Base-by-base conservation (phyloP, 208 protist species). In the Herpetomonas muscarum region DNA sequence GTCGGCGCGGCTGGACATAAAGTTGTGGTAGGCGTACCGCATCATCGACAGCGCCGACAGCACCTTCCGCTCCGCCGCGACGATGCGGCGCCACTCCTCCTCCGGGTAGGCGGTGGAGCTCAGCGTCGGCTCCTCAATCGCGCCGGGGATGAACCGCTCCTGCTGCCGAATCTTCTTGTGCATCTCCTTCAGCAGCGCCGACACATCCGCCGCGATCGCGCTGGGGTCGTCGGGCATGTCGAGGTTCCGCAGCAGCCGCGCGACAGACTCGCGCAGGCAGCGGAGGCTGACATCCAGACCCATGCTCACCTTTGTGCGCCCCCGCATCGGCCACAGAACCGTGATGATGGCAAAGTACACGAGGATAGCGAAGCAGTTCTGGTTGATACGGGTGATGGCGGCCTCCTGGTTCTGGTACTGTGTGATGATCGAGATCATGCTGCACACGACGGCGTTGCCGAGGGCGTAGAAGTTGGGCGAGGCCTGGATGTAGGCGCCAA, bases 351-450 rank as follows among this genome's bases (percentile, higher is more conserved):
- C 76, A 63, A 95, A 95, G 68, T 95, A 95, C 51, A 95, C 79
- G 49, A 92, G 69, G 76, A 95, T 95, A 34, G 88, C 85, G 37
- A 95, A 95, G 60, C 84, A 83, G 69, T 95, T 95, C 61, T 95
- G 88, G 56, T 95, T 71, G 60, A 95, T 95, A 67, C 88, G 88
- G 41, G 78, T 70, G 77, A 95, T 92, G n/a, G 88, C 88, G 25
- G 88, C 88, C 39, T 54, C 66, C 29, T 75, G 61, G 46, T 92
- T 68, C 44, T 55, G 50, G 64, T 92, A 95, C 67, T 95, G 88
- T 29, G 83, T 87, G 54, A 87, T 87, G 52, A 95, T 74, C 15
- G 85, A 92, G 37, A 95, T 95, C 25, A 75, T 81, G 65, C 85
- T 92, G 67, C 85, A 90, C 31, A 79, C 81, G 22, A 95, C 88